Percentiles rank a stretch among this genome's conserved stretches.
Conservation (phyloP, 208 protist genomes). For the Trypanosoma caninum region DNA sequence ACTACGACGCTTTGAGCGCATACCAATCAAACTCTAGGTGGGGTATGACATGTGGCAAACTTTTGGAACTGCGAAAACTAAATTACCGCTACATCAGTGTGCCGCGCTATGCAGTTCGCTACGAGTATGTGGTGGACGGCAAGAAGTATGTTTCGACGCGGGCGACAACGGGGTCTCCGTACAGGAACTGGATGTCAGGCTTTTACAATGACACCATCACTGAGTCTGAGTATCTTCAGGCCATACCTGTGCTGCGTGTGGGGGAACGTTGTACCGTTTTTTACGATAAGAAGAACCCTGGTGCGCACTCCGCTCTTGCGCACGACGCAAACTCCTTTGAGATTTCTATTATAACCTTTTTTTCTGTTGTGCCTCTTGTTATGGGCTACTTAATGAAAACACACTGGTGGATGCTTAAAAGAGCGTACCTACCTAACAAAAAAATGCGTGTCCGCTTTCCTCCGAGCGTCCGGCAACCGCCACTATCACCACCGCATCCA, state of each 20-base stretch:
- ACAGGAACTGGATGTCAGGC: slow-evolving; percentile 70
- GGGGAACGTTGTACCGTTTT: slow-evolving; percentile 81
- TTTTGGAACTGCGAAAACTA: slow-evolving; percentile 82
- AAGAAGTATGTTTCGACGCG: slow-evolving; percentile 73
- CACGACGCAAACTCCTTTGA: slow-evolving; percentile 89
- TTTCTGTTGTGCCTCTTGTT: slow-evolving; percentile 73
- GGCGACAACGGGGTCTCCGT: slow-evolving; percentile 80
- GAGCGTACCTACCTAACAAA: slow-evolving; percentile 77
- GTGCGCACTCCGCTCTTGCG: slow-evolving; percentile 62
- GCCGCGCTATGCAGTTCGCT: slow-evolving; percentile 77
- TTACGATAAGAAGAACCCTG: slow-evolving; percentile 81
- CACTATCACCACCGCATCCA: slow-evolving; percentile 26
- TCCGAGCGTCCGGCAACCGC: slow-evolving; percentile 41
- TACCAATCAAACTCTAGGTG: slow-evolving; percentile 68
- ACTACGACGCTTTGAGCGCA: slow-evolving; percentile 66
- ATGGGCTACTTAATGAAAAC: slow-evolving; percentile 85
- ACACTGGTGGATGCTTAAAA: slow-evolving; percentile 72
- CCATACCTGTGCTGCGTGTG: slow-evolving; percentile 79
- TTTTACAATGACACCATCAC: slow-evolving; percentile 88
- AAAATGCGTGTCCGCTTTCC: slow-evolving; percentile 78
- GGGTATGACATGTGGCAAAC: slow-evolving; percentile 66
- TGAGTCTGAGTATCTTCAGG: slow-evolving; percentile 86
- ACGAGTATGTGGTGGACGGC: slow-evolving; percentile 84
- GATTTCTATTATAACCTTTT: slow-evolving; percentile 74
- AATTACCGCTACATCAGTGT: slow-evolving; percentile 87